Base-by-base conservation (phyloP, 768 basidiomycete species). In the Termitomyces sp. region DNA sequence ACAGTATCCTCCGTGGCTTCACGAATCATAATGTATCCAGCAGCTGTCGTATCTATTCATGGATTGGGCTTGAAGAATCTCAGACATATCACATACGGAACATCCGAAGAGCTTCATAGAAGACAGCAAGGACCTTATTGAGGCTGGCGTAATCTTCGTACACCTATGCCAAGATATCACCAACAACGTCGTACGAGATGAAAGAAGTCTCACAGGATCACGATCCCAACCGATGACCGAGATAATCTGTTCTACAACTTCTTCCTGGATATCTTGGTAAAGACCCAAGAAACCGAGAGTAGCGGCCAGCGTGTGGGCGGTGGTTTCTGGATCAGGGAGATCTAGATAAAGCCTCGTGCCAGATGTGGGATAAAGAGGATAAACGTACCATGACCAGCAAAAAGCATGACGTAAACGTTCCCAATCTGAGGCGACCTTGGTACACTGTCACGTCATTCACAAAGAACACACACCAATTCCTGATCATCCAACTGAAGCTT, bases 351-450 rank as follows among this genome's bases (percentile, higher is more conserved):
- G 41, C 11, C n/a, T 16, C 5, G 3, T 20, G 13, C 12, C 39
- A 42, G 22, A 27, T 9, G 33, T n/a, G 18, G 52, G 5, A 11
- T 41, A 24, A 41, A 8, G 8, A 61, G 9, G 13, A 34, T 16
- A 22, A 22, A 42, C 70, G 36, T 60, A 78, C 83, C 84, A 66
- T 85, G 82, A 13, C 86, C 85, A 46, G 85, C 83, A 42, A 86
- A 79, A 24, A 87, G 69, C 65, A 82, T 71, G 12, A 77, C 62
- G 61, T 76, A 84, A 1, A 82, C 65, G 52, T 84, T 85, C 6
- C 82, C 83, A 50, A 82, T 80, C 81, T 82, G 57, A 41, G 41
- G 2, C 49, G 41, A 27, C 41, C 6, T 47, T 27, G 18, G 34
- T 27, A 13, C 9, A 24, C 41, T 3, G 6, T 22, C 44, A 27